Percentiles rank a stretch among this genome's conserved stretches.
Evolutionary conservation across 495 filamentous ascomycete genomes (phyloP).

Genomic region (Extremus antarcticus): DNA sequence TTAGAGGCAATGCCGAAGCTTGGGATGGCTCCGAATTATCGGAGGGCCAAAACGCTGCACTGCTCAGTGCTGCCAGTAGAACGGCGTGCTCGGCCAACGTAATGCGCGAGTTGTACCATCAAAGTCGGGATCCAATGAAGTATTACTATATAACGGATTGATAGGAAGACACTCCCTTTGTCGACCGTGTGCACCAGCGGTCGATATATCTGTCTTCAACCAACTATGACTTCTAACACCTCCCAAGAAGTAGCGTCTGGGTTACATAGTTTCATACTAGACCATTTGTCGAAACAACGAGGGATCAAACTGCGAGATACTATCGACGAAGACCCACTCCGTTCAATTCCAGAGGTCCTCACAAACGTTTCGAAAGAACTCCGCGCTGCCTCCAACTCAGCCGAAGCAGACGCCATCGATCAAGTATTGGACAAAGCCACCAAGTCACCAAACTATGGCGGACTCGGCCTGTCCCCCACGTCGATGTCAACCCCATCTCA

Average conservation of each 20-base stretch:
- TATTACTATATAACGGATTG: not conserved
- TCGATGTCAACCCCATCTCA: not conserved
- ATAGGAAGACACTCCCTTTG: no score
- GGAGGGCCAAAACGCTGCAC: no score
- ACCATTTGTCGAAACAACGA: not conserved
- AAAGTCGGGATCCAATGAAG: not conserved
- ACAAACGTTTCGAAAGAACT: not conserved
- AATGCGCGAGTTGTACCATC: not conserved
- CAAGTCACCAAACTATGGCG: not conserved
- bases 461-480: not conserved
- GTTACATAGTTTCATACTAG: not conserved
- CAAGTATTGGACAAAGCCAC: not conserved
- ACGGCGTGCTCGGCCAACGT: no score
- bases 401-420: not conserved
- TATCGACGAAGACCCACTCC: not conserved
- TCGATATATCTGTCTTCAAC: no score
- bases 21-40: no score
- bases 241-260: not conserved
- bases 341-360: not conserved
- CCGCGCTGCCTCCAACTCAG: not conserved
- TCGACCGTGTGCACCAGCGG: no score
- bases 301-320: not conserved
- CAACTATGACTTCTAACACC: not conserved
- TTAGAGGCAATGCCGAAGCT: not conserved
- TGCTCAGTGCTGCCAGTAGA: no score